Evolutionary conservation across 2,329 filamentous ascomycete species (phyloP).

Genomic region (Rutstroemia sydowiana): DNA sequence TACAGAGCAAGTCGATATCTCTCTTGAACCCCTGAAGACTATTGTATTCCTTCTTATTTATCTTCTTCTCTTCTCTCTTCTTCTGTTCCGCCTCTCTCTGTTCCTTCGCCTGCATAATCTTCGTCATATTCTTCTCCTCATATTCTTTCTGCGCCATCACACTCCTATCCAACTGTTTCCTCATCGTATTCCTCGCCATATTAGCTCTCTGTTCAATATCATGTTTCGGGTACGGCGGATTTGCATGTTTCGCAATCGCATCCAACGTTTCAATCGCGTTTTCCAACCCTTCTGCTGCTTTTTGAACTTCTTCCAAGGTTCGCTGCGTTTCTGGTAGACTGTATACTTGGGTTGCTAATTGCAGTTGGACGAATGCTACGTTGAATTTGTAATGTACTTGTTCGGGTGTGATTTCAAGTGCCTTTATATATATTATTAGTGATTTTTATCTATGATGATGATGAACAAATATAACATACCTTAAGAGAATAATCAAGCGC

Average conservation of each 20-base stretch:
- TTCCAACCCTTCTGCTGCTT: conserved; percentile 73
- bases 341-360: conserved; percentile 77
- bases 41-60: conserved; percentile 91
- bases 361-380: conserved; percentile 93
- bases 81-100: conserved; percentile 73
- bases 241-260: conserved; percentile 53
- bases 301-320: conserved; percentile 71
- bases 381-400: conserved; percentile 95
- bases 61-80: conserved; percentile 77
- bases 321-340: conserved; percentile 67
- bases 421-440: conserved; percentile 42
- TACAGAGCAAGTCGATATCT: conserved; percentile 78
- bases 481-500: conserved; percentile 57
- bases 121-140: conserved; percentile 86
- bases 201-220: conserved; percentile 92
- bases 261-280: conserved; percentile 70
- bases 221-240: conserved; percentile 79
- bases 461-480: conserved; percentile 40
- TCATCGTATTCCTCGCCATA: conserved; percentile 94
- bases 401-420: conserved; percentile 70
- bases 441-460: neutral
- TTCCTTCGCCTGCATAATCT: conserved; percentile 72
- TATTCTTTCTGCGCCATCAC: conserved; percentile 82
- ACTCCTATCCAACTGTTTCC: conserved; percentile 81
- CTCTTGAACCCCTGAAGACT: conserved; percentile 71